Base-by-base conservation (phyloP, 1,139 yeast species). In the Yamadazyma jaroonii region DNA sequence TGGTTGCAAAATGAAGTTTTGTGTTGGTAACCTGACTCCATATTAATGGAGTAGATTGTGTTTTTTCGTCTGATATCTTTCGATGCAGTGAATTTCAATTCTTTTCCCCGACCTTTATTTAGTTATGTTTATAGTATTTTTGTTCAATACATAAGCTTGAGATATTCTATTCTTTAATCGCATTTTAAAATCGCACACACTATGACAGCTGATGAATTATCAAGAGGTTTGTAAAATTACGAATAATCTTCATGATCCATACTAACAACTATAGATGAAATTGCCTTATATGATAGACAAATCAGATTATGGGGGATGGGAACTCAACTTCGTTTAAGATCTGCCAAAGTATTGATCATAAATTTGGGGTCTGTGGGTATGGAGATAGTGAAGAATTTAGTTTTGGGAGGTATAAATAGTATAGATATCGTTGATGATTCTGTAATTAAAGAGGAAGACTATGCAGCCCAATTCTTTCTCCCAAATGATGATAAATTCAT, bases 301-400 rank as follows among this genome's bases (percentile, higher is more conserved):
- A 90, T 92, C 50, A 67, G 99, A 47, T 72, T 92, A 27, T 92
- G 99, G 99, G 98, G 98, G 9, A 72, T 92, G 63, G 94, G 86
- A 22, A 95, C 97, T 11, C 99, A 92, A 59, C 72, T 79, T 35
- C 67, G 89, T 36, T 77, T 92, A 66, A 72, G 95, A 32, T 77
- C 82, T 21, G 84, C 97, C 11, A 76, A 75, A 38, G 71, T 90
- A 7, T 66, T 92, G 37, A 56, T 89, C 28, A 66, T 88, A 25
- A 81, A 83, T 45, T 52, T 85, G 24, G 83, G 88, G 8, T 86
- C 86, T 0, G 68, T 84, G 9, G 92, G 94, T 3, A 79, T 83
- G 21, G 97, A 89, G 57, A 72, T 83, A 10, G 81, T 84, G 29
- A 92, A 92, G 61, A 90, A 90, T 59, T 62, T 92, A 37, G 92